Conservation (phyloP, 768 basidiomycete species). For the Boletus reticulatus region DNA sequence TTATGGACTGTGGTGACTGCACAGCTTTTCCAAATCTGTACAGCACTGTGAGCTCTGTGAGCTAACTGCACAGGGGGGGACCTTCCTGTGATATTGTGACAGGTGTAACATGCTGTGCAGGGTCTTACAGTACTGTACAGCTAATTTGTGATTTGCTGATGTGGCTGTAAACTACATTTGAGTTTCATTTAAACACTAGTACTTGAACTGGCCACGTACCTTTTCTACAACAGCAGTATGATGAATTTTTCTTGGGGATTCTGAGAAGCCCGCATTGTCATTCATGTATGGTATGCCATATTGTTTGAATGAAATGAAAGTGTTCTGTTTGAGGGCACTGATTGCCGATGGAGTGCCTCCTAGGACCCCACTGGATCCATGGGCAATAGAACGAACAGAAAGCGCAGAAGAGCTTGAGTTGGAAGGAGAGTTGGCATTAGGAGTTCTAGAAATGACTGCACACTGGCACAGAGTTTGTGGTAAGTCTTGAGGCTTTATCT, state of each 20-base stretch:
- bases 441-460: background rate
- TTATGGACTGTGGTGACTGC: too few relatives aligned
- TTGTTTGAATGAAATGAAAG: background rate
- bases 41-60: too few relatives aligned
- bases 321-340: background rate
- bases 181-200: background rate
- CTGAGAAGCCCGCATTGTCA: background rate
- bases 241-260: background rate
- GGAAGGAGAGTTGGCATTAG: background rate
- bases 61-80: too few relatives aligned
- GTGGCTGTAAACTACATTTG: background rate
- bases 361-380: background rate
- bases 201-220: background rate
- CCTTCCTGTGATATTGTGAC: too few relatives aligned
- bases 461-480: too few relatives aligned
- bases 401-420: background rate
- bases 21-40: too few relatives aligned
- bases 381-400: background rate
- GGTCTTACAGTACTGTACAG: too few relatives aligned
- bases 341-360: background rate
- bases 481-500: background rate
- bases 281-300: background rate
- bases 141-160: too few relatives aligned
- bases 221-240: background rate
- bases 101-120: too few relatives aligned